Conservation (phyloP, 306 rosid species). For the Malus fusca region DNA sequence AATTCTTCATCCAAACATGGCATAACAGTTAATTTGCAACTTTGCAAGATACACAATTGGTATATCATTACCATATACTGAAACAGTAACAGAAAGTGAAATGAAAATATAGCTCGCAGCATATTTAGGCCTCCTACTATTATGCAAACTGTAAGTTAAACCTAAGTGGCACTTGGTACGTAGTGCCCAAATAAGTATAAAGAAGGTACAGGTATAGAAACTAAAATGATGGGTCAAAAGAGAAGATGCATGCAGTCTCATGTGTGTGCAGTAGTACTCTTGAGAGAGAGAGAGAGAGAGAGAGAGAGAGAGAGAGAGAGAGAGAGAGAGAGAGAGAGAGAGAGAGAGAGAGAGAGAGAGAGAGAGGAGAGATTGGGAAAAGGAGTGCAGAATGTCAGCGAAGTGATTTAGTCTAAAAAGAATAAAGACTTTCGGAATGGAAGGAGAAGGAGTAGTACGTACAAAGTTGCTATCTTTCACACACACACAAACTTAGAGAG, state of each 20-base stretch:
- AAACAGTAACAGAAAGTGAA: too few relatives aligned
- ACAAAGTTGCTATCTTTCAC: slow-evolving; percentile 27
- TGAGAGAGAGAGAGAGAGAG: background rate
- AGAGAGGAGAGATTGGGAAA: slow-evolving; percentile 37
- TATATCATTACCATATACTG: too few relatives aligned
- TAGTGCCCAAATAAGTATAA: background rate
- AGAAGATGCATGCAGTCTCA: background rate
- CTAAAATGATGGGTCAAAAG: slow-evolving; percentile 26
- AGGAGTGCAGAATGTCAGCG: slow-evolving; percentile 70
- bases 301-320: background rate
- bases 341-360: background rate
- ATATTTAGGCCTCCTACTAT: background rate
- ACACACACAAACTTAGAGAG: background rate
- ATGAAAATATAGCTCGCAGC: too few relatives aligned
- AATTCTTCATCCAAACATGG: too few relatives aligned
- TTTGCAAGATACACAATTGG: too few relatives aligned
- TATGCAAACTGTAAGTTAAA: background rate
- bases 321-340: background rate
- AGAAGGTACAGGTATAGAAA: background rate
- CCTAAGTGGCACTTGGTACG: background rate
- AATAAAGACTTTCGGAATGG: slow-evolving; percentile 23
- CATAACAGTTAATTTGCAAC: too few relatives aligned
- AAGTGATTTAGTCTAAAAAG: slow-evolving; percentile 46
- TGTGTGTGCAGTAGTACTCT: background rate
- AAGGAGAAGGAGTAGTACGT: slow-evolving; percentile 15